Evolutionary conservation across 768 basidiomycete species (phyloP).

Genomic region (Collybia sp.): DNA sequence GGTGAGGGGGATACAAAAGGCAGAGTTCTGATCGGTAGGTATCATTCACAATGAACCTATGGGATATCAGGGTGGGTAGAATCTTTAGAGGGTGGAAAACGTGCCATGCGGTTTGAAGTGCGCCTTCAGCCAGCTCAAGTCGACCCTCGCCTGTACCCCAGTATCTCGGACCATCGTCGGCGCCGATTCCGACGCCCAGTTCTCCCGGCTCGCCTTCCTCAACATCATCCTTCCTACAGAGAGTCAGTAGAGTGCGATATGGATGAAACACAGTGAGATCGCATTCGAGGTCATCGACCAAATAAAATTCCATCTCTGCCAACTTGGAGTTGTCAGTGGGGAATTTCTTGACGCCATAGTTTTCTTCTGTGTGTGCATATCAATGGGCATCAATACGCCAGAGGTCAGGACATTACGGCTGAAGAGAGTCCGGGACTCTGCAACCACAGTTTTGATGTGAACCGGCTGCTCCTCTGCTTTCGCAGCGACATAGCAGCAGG

Average conservation of each 20-base stretch:
- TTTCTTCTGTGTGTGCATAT: conserved; percentile 37
- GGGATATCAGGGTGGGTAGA: neutral
- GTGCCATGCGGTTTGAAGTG: conserved; percentile 90
- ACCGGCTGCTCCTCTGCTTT: conserved; percentile 96
- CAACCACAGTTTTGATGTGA: conserved; percentile 88
- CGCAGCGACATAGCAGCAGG: conserved; percentile 93
- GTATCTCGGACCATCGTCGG: conserved; percentile 57
- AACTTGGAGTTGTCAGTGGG: conserved; percentile 85
- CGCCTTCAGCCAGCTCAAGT: conserved; percentile 69
- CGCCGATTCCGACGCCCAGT: conserved; percentile 38
- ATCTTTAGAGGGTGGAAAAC: conserved; percentile 12
- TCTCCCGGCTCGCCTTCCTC: conserved; percentile 58
- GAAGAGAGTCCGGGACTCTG: conserved; percentile 78
- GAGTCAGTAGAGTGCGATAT: conserved; percentile 79
- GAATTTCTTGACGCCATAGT: conserved; percentile 75
- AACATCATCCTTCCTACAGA: conserved; percentile 61
- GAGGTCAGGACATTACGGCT: conserved; percentile 44
- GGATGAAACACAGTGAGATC: conserved; percentile 93
- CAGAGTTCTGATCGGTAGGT: conserved; percentile 91
- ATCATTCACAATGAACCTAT: conserved; percentile 95
- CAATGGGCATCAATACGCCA: neutral
- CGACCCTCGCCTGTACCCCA: conserved; percentile 82
- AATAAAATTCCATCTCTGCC: conserved; percentile 99
- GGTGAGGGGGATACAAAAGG: conserved; percentile 91
- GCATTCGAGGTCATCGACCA: conserved; percentile 94